phyloP scores from a whole-genome alignment of 345 rosid species.

The Kandelia obovata region DNA sequence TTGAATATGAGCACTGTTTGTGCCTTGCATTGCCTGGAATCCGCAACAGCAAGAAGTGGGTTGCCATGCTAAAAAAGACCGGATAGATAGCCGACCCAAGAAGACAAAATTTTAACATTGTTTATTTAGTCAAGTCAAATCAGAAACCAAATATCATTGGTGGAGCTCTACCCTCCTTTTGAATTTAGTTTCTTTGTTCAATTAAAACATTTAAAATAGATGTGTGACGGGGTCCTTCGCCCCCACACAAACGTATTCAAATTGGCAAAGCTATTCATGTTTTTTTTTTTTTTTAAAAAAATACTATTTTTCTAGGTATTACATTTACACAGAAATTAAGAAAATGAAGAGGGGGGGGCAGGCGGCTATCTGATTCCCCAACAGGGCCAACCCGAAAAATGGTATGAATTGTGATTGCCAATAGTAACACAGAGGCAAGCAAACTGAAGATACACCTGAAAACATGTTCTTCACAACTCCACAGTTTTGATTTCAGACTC shows the following conservation, averaged over 20 bases:
- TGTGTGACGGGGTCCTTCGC: no score
- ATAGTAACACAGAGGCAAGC: not conserved
- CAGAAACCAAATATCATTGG: not conserved
- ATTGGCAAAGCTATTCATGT: no score
- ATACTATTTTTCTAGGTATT: no score
- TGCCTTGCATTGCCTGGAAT: slow-evolving; percentile 28
- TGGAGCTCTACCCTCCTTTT: slow-evolving; percentile 16
- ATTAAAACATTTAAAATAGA: no score
- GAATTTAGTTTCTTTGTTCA: not conserved
- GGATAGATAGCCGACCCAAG: not conserved
- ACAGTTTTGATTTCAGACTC: not conserved
- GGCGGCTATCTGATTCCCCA: no score
- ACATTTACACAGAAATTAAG: no score
- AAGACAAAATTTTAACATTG: not conserved
- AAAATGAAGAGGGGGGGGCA: no score
- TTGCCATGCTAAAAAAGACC: slow-evolving; percentile 14
- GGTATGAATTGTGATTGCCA: not conserved
- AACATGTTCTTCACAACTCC: not conserved
- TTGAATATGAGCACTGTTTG: not conserved
- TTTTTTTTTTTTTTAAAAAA: no score
- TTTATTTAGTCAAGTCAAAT: not conserved
- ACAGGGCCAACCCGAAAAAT: no score
- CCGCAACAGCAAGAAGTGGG: slow-evolving; percentile 10
- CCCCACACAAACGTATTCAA: no score
- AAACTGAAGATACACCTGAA: not conserved